Percentiles rank a stretch among this genome's conserved stretches.
phyloP scores from a whole-genome alignment of 2,329 filamentous ascomycete genomes.

The Diaporthe sp. region DNA sequence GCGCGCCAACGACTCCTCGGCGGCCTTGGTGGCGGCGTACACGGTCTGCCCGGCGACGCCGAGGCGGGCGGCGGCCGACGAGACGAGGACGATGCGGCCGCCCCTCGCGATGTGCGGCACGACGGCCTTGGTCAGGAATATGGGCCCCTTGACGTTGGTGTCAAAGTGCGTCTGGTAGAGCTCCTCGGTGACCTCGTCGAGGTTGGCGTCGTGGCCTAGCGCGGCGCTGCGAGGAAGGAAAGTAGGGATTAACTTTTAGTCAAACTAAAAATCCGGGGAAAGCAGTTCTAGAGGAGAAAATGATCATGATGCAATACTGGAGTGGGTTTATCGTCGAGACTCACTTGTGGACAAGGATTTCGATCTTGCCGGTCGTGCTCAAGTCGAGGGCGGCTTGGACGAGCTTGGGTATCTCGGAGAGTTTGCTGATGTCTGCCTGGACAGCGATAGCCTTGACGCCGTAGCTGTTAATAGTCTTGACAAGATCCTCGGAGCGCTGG shows the following conservation, averaged over 20 bases:
- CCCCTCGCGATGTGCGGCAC: not conserved
- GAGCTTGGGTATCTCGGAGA: not conserved
- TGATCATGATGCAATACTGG: too few species aligned
- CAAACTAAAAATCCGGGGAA: not conserved
- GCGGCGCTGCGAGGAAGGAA: not conserved
- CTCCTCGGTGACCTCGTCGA: slow-evolving; percentile 2
- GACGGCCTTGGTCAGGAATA: not conserved
- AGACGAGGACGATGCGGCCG: not conserved
- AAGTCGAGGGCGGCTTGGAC: not conserved
- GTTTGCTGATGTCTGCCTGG: not conserved
- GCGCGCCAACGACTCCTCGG: slow-evolving; percentile 72
- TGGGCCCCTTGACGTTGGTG: slow-evolving; percentile 2
- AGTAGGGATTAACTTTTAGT: not conserved
- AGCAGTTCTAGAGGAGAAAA: not conserved
- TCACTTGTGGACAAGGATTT: not conserved
- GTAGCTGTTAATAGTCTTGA: not conserved
- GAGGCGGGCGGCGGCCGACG: not conserved
- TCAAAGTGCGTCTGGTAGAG: slow-evolving; percentile 1
- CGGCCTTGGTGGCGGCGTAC: slow-evolving; percentile 73
- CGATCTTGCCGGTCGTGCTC: not conserved
- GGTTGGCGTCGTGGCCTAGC: not conserved
- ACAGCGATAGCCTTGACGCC: not conserved
- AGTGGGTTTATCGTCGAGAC: not conserved
- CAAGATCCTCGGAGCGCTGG: not conserved
- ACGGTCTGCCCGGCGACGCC: slow-evolving; percentile 50